Percentiles rank a stretch among this genome's conserved stretches.
These are phyloP conservation scores for Achaetomium macrosporum DNA, from an alignment of 2,329 filamentous ascomycete species.

Conservation along the genomic window DNA sequence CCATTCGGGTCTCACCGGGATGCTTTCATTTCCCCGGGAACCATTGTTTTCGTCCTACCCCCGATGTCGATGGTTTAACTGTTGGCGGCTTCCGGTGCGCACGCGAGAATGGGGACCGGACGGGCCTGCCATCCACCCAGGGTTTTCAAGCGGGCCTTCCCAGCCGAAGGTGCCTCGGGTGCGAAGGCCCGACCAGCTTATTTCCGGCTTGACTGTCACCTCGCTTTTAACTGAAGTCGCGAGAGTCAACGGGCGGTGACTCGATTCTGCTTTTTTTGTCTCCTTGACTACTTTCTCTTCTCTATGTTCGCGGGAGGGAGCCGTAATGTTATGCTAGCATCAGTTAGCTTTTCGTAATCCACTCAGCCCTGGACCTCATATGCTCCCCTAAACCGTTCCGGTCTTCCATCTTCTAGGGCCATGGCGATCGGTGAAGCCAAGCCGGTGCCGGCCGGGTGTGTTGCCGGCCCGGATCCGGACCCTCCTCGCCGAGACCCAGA, in stretches of 20 bases:
- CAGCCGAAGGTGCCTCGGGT: slow-evolving; percentile 7
- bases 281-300: too few species aligned
- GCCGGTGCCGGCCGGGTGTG: slow-evolving; percentile 5
- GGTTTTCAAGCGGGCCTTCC: not conserved
- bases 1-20: too few species aligned
- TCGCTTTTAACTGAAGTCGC: not conserved
- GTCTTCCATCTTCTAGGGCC: not conserved
- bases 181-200: slow-evolving; percentile 13
- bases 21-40: too few species aligned
- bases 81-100: too few species aligned
- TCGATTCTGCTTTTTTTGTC: not conserved
- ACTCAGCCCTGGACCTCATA: too few species aligned
- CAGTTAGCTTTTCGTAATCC: too few species aligned
- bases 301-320: too few species aligned
- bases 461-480: slow-evolving; percentile 5
- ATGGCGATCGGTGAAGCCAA: slow-evolving; percentile 8
- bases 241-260: not conserved
- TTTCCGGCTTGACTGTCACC: slow-evolving; percentile 6
- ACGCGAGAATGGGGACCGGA: too few species aligned
- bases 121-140: not conserved
- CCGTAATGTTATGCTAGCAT: too few species aligned
- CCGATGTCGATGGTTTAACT: too few species aligned
- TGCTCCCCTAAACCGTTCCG: too few species aligned
- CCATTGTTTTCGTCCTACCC: too few species aligned
- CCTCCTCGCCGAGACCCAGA: not conserved